phyloP scores from a whole-genome alignment of 345 rosid species.

The Microcos paniculata region DNA sequence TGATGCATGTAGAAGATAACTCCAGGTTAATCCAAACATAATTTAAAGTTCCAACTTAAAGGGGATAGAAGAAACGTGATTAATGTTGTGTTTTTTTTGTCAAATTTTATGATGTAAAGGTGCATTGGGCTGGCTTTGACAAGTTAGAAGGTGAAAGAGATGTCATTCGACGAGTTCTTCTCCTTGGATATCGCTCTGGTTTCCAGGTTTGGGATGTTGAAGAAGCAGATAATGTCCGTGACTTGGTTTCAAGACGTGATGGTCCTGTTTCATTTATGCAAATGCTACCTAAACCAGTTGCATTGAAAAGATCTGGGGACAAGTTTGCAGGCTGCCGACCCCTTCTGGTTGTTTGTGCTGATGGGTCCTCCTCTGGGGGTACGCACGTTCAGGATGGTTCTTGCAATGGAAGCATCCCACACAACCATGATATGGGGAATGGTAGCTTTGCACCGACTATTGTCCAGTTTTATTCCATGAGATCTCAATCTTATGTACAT shows the following conservation, averaged over 20 bases:
- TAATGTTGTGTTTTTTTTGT: constrained; percentile 8
- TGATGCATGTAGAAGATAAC: background rate
- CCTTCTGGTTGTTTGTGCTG: constrained; percentile 71
- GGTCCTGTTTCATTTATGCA: constrained; percentile 84
- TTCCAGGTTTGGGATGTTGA: constrained; percentile 98
- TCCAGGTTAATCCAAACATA: background rate
- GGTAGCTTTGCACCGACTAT: constrained; percentile 45
- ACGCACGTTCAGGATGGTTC: constrained; percentile 41
- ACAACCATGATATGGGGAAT: constrained; percentile 42
- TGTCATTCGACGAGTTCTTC: constrained; percentile 56
- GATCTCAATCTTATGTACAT: constrained; percentile 74
- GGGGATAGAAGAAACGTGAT: background rate
- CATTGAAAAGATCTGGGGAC: constrained; percentile 41
- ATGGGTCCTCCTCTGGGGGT: constrained; percentile 45
- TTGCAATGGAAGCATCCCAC: constrained; percentile 34
- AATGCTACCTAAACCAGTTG: constrained; percentile 66
- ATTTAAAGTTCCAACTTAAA: background rate
- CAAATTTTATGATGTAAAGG: constrained; percentile 41
- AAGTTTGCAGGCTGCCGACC: constrained; percentile 62
- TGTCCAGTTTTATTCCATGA: constrained; percentile 74
- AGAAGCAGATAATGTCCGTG: constrained; percentile 75
- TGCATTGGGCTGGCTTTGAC: constrained; percentile 96
- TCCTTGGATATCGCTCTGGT: constrained; percentile 80
- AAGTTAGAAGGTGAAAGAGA: constrained; percentile 59
- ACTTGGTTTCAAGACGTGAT: constrained; percentile 71